These are phyloP conservation scores for Yamadazyma triangularis DNA, from an alignment of 1,139 yeast species.

Conservation along the genomic window DNA sequence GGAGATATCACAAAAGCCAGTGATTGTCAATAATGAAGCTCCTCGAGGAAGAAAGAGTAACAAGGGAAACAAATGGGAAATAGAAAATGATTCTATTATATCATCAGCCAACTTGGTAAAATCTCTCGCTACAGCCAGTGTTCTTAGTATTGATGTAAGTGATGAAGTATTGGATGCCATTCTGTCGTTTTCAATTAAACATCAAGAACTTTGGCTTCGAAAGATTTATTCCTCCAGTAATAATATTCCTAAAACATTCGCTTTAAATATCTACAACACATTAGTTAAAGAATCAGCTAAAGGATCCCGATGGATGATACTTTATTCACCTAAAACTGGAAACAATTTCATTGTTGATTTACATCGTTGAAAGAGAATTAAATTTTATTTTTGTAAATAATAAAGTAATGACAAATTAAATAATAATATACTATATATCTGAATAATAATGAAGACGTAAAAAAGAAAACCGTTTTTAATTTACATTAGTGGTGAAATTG, in stretches of 20 bases:
- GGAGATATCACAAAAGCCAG: conserved; percentile 54
- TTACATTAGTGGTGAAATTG: conserved; percentile 1
- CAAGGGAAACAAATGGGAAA: conserved; percentile 75
- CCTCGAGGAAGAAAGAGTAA: conserved; percentile 68
- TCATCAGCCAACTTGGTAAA: conserved; percentile 55
- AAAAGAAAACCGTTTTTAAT: background rate
- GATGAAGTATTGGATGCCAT: conserved; percentile 87
- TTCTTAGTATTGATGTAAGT: conserved; percentile 69
- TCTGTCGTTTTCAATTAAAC: conserved; percentile 65
- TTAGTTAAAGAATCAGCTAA: conserved; percentile 67
- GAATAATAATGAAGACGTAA: background rate
- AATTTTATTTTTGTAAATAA: conserved; percentile 1
- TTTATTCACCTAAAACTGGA: conserved; percentile 71
- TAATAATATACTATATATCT: no score
- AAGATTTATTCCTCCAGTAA: conserved; percentile 66
- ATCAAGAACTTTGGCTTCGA: conserved; percentile 85
- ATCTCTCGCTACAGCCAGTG: conserved; percentile 58
- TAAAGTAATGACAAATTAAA: background rate
- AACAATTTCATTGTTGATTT: conserved; percentile 65
- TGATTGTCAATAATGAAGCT: conserved; percentile 65
- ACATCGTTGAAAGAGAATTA: conserved; percentile 33
- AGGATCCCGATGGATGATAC: conserved; percentile 69
- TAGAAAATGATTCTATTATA: conserved; percentile 67
- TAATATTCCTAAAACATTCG: conserved; percentile 67
- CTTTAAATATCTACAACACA: conserved; percentile 64